Evolutionary conservation across 192 early-diverging fungal species (phyloP), one percentile per base, ranked within the genome.

Genomic region (Kappamyces sp.): DNA sequence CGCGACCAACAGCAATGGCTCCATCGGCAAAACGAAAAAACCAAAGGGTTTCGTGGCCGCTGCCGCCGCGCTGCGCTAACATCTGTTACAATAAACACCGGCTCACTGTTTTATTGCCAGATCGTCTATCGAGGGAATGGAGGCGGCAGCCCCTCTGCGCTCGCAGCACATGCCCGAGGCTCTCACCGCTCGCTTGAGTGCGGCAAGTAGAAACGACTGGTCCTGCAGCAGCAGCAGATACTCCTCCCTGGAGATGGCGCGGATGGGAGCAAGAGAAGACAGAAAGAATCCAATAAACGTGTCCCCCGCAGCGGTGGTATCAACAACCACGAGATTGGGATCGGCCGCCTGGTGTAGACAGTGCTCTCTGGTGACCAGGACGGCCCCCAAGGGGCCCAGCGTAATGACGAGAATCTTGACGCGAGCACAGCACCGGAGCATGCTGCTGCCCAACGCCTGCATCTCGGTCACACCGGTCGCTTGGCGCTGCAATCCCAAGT

Each of bases 221-320:
- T 7, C 31, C 3, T 48, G 3, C 47, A 48, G 31, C 12, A 31
- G 31, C 47, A 12, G 31, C 47, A 48, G 2, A 31, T 31, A 23
- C 4, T 48, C 47, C 2, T 10, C 47, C 47, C 3, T 12, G n/a
- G 47, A 48, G 3, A 8, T 8, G 3, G 4, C 47, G 47, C 47
- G 47, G 5, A 43, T 43, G 65, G 49, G 75, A 59, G 78, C 67
- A 34, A 86, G 70, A 5, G 73, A 61, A 4, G 80, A 73, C 36
- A 88, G 59, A 64, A 87, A 84, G 66, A 83, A 89, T 2, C 89
- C 88, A 73, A 86, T 71, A 53, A 86, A 75, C 51, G 62, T 65
- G 62, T 71, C 74, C 34, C 66, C 68, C 2, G 78, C 78, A 36
- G 70, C 78, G 3, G 73, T 77, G 10, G 85, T 82, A 62, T 88